Conservation (phyloP, 2,329 filamentous ascomycete genomes). For the Botrytis hyacinthi region DNA sequence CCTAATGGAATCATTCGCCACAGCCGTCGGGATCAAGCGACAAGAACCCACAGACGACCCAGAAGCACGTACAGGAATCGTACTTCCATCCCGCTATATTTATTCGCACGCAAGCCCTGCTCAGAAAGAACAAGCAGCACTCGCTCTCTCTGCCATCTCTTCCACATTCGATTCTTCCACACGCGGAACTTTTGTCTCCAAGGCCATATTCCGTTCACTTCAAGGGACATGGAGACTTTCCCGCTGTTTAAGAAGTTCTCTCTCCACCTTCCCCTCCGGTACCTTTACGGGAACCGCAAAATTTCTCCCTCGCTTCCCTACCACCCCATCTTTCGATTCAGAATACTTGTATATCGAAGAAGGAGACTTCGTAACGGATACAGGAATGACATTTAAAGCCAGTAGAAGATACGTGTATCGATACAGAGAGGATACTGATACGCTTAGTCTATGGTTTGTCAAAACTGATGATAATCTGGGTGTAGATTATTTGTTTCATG, state of each 20-base stretch:
- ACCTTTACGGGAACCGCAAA: slow-evolving; percentile 62
- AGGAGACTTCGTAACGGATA: slow-evolving; percentile 59
- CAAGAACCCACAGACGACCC: slow-evolving; percentile 38
- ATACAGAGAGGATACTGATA: slow-evolving; percentile 59
- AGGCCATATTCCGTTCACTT: slow-evolving; percentile 67
- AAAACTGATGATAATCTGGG: slow-evolving; percentile 54
- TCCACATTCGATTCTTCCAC: slow-evolving; percentile 28
- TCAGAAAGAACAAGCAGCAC: slow-evolving; percentile 42
- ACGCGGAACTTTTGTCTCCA: slow-evolving; percentile 53
- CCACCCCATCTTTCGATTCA: slow-evolving; percentile 42
- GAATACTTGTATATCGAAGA: slow-evolving; percentile 69
- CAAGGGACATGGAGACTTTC: slow-evolving; percentile 68
- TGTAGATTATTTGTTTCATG: slow-evolving; percentile 74
- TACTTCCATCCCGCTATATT: slow-evolving; percentile 48
- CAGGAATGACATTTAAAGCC: slow-evolving; percentile 42
- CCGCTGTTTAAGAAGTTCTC: slow-evolving; percentile 53
- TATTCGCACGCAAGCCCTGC: slow-evolving; percentile 41
- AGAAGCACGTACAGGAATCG: slow-evolving; percentile 43
- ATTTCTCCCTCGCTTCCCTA: slow-evolving; percentile 63
- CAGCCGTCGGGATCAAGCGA: slow-evolving; percentile 53
- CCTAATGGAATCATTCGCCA: slow-evolving; percentile 68
- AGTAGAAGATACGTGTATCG: slow-evolving; percentile 70
- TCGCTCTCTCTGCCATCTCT: slow-evolving; percentile 41
- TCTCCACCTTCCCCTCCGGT: slow-evolving; percentile 60
- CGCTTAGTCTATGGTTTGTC: slow-evolving; percentile 71